Evolutionary conservation across 2,329 filamentous ascomycete species (phyloP), one percentile per base, ranked within the genome.

Genomic region (Tolypocladium tundrense): DNA sequence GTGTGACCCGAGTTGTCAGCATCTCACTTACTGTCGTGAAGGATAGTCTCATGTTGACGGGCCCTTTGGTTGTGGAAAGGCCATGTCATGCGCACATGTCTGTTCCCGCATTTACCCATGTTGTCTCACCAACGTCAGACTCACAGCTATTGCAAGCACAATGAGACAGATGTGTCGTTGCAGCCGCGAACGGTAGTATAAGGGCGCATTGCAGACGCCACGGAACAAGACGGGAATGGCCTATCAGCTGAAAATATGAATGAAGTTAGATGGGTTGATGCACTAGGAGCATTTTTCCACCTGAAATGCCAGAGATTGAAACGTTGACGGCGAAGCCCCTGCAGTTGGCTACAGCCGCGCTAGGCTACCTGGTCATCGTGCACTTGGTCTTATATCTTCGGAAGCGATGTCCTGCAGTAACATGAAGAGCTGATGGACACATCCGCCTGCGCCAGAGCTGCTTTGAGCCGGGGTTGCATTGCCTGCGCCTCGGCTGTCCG

Each of bases 391-490:
- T 58, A 67, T 27, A 67, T 65, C 58, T 62, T 67, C 2, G 61
- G 59, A 39, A 56, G 54, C 35, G 41, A 54, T 21, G 59, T 60
- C 33, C 66, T 59, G 45, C 68, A 70, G 51, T 68, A 70, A 55
- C 68, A 70, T 9, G 68, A 70, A 1, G 68, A 64, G 24, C 58
- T 62, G 21, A 88, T 75, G 0, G 75, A 73, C n/a, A 88, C 78
- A 73, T 89, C 86, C 1, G 85, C 83, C 42, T 78, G 72, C 2
- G 78, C 79, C 60, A 79, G 59, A 1, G 83, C 83, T 54, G 77
- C 60, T 55, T 74, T 73, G 61, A 88, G 64, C 65, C 79, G 76
- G 57, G 74, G 66, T 45, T 69, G 61, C 14, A 72, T 58, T 6
- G 65, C 64, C 5, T 62, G 58, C 1, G 77, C 77, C 58, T 79